phyloP scores from a whole-genome alignment of 1,284 basidiomycete genomes.

The Boletus sp. region DNA sequence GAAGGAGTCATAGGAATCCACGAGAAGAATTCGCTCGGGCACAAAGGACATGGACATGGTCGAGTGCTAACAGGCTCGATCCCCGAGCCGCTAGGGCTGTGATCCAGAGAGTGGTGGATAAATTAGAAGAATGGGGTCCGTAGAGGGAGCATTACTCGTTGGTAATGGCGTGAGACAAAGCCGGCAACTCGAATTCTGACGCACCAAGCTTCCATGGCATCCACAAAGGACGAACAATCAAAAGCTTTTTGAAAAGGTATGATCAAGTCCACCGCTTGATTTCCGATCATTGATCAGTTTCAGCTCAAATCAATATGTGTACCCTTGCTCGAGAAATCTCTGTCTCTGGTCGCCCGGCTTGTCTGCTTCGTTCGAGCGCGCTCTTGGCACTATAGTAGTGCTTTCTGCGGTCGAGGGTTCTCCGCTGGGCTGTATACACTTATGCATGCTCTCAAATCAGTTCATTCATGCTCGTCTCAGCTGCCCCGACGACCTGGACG shows the following conservation, averaged over 20 bases:
- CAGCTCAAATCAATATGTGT: constrained; percentile 83
- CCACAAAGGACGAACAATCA: constrained; percentile 23
- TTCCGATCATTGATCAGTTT: constrained; percentile 6
- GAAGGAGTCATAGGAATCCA: constrained; percentile 88
- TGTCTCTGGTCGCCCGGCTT: no score
- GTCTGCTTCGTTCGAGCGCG: no score
- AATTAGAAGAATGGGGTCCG: background rate
- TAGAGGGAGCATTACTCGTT: background rate
- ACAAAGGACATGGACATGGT: constrained; percentile 24
- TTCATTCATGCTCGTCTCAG: no score
- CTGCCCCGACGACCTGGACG: no score
- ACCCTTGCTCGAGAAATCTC: constrained; percentile 70
- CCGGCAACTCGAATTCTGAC: background rate
- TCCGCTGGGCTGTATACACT: no score
- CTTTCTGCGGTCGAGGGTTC: constrained; percentile 56
- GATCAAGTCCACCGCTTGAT: constrained; percentile 1
- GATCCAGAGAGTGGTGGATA: background rate
- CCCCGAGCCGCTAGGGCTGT: background rate
- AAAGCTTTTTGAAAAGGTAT: constrained; percentile 43
- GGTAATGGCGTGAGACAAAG: no score
- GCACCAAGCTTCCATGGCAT: constrained; percentile 11
- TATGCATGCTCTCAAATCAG: no score
- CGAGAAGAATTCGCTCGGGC: constrained; percentile 56
- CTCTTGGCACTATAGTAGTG: constrained; percentile 47
- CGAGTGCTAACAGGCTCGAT: background rate